Percentiles rank a stretch among this genome's conserved stretches.
phyloP scores from a whole-genome alignment of 148 eudicot genomes.

The Gaultheria prostrata region DNA sequence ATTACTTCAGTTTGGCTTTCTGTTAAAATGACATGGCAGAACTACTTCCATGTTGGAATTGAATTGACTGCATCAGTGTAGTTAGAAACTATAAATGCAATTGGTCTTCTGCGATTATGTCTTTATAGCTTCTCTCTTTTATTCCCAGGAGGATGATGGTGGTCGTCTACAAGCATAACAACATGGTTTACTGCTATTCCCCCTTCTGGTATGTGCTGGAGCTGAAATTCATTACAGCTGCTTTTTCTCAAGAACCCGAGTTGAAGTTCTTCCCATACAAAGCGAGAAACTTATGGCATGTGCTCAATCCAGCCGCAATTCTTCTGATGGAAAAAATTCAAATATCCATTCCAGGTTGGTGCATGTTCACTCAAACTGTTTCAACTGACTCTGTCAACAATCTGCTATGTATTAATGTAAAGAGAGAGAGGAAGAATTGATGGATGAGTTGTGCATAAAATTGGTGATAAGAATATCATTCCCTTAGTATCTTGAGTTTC shows the following conservation, averaged over 20 bases:
- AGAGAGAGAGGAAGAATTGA: neutral
- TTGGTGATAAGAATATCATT: neutral
- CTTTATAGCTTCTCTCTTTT: neutral
- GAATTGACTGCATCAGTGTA: neutral
- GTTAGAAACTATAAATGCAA: neutral
- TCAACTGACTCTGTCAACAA: neutral
- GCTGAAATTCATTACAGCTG: neutral
- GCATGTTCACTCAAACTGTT: neutral
- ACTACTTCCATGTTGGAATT: neutral
- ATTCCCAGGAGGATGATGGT: neutral
- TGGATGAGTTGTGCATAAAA: neutral
- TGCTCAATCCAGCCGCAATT: neutral
- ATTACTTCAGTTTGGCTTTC: conserved; percentile 1
- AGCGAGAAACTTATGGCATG: neutral
- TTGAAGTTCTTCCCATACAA: neutral
- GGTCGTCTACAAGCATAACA: neutral
- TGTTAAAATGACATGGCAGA: neutral
- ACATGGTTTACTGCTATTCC: neutral
- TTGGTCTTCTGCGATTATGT: neutral
- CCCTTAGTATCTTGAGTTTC: neutral
- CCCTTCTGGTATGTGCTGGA: neutral
- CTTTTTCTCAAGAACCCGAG: neutral
- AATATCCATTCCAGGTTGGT: neutral
- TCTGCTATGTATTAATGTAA: neutral
- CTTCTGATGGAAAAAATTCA: neutral